Evolutionary conservation across 495 filamentous ascomycete species (phyloP), one percentile per base, ranked within the genome.

Genomic region (Aspergillus carlsbadensis): DNA sequence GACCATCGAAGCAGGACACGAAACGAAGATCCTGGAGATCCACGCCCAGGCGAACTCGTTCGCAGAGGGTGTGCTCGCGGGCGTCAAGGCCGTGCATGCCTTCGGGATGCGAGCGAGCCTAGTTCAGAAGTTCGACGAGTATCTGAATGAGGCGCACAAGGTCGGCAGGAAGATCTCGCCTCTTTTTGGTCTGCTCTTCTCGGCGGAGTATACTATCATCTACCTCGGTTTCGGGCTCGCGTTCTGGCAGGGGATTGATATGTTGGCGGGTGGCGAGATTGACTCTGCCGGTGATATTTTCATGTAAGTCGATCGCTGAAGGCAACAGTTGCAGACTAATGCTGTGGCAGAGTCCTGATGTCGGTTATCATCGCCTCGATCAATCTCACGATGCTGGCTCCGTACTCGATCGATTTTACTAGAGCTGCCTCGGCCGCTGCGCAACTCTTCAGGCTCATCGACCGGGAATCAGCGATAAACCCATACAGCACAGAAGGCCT

Each of bases 161-260:
- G 91, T 81, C 71, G 93, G 93, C 6, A 81, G 81, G 73, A 92
- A 86, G 70, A 78, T 85, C 59, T 88, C 94, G 65, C 71, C 80
- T 31, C 72, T 81, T 3, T 67, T 93, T 22, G 88, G 83, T 17
- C 53, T 86, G 17, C 91, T 97, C 88, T 76, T 98, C 41, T 88
- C 84, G 37, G 75, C 78, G 35, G 89, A 96, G 84, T 90, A 96
- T 76, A 74, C 80, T 51, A 76, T 93, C 50, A 81, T 98, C 54
- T 96, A 91, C 62, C 70, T 92, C 35, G 94, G 92, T 69, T 97
- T 96, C 61, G 90, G 87, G 24, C 81, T 98, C 35, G 87, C 91
- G 36, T 98, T 98, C 75, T 98, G 94, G 94, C 88, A 92, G 78
- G 94, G 94, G 7, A 91, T 87, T 56, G 78, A 83, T 39, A 96